phyloP scores from a whole-genome alignment of 2,329 filamentous ascomycete genomes.

The Aureobasidium musti region DNA sequence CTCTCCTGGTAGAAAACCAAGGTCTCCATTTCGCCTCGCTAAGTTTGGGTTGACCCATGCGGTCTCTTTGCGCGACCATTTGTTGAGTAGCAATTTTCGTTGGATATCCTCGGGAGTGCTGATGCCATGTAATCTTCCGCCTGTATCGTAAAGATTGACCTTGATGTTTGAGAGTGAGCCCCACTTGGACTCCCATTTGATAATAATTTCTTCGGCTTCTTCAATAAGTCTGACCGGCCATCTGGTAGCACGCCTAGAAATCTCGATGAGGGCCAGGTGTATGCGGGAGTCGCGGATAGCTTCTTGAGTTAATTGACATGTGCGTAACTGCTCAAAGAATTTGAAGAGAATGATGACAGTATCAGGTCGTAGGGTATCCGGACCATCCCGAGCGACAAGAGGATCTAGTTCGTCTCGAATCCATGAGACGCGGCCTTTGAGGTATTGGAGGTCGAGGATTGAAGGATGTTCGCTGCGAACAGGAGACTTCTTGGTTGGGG shows the following conservation, averaged over 20 bases:
- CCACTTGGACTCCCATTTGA: conserved; percentile 45
- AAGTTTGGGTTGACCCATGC: conserved; percentile 37
- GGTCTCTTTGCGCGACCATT: conserved; percentile 37
- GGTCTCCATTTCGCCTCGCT: conserved; percentile 45
- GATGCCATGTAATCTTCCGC: conserved; percentile 49
- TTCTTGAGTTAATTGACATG: conserved; percentile 38
- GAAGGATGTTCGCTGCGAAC: not conserved
- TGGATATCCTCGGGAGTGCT: conserved; percentile 44
- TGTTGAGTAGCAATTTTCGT: conserved; percentile 42
- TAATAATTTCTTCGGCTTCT: conserved; percentile 48
- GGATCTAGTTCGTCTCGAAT: conserved; percentile 53
- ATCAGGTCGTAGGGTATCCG: conserved; percentile 47
- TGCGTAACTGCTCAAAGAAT: conserved; percentile 40
- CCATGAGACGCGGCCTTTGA: conserved; percentile 46
- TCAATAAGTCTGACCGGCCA: conserved; percentile 51
- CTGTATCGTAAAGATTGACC: conserved; percentile 47
- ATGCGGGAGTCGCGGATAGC: conserved; percentile 49
- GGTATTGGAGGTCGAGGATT: conserved; percentile 34
- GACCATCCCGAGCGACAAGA: conserved; percentile 49
- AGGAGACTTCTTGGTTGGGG: conserved; percentile 4
- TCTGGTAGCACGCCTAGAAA: conserved; percentile 50
- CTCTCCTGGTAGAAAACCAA: conserved; percentile 53
- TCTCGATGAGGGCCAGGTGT: conserved; percentile 49
- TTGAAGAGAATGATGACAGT: conserved; percentile 50
- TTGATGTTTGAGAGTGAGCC: conserved; percentile 45